Evolutionary conservation across 2,329 filamentous ascomycete genomes (phyloP).

Genomic region (Pseudonectria buxi): DNA sequence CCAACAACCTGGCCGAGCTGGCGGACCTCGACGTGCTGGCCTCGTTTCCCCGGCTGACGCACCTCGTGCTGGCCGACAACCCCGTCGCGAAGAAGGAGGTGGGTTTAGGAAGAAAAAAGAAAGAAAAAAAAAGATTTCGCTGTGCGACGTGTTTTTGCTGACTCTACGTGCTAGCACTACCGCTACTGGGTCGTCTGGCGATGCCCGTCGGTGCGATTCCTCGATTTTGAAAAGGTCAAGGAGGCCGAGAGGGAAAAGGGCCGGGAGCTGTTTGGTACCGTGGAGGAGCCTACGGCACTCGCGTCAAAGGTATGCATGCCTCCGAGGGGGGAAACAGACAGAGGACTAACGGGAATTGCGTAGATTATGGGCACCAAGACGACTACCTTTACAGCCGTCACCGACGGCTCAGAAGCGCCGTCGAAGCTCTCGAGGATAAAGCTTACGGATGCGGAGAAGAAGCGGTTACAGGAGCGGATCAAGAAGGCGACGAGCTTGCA

Average conservation of each 20-base stretch:
- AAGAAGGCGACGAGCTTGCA: conserved; percentile 80
- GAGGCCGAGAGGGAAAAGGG: conserved; percentile 73
- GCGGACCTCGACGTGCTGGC: conserved; percentile 79
- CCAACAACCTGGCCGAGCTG: conserved; percentile 77
- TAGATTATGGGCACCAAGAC: conserved; percentile 82
- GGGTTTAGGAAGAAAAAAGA: too few relatives aligned
- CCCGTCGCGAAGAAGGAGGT: conserved; percentile 91
- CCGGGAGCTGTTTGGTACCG: conserved; percentile 74
- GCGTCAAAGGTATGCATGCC: conserved; percentile 55
- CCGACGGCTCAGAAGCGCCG: conserved; percentile 37
- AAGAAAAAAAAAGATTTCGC: too few relatives aligned
- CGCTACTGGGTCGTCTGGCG: conserved; percentile 87
- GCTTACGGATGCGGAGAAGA: conserved; percentile 82
- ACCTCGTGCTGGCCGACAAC: conserved; percentile 78
- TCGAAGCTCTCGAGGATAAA: conserved; percentile 71
- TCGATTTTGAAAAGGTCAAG: conserved; percentile 90
- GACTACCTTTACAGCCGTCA: conserved; percentile 56
- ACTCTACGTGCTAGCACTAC: conserved; percentile 59
- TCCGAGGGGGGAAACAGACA: too few relatives aligned
- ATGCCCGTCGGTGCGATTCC: conserved; percentile 75
- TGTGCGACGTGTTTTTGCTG: too few relatives aligned
- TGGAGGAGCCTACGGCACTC: conserved; percentile 69
- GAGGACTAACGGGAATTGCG: conserved; percentile 5
- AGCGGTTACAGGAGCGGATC: conserved; percentile 78
- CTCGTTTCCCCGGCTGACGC: conserved; percentile 62